phyloP scores from a whole-genome alignment of 1,139 yeast genomes.

The Pichia cactophila region DNA sequence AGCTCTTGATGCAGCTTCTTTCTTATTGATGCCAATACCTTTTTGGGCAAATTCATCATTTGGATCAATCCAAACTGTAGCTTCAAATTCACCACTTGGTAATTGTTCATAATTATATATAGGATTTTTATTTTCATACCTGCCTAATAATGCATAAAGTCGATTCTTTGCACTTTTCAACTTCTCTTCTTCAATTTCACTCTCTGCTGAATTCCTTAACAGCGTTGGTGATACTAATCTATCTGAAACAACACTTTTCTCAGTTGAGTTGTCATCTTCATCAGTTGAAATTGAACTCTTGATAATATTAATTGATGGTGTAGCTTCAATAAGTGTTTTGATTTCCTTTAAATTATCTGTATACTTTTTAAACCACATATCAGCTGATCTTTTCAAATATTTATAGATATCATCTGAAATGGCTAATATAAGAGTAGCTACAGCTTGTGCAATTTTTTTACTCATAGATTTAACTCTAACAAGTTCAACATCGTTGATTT shows the following conservation, averaged over 20 bases:
- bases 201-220: background rate
- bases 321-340: background rate
- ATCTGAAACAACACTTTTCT: background rate
- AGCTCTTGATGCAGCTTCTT: slow-evolving; percentile 11
- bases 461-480: slow-evolving; percentile 6
- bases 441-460: slow-evolving; percentile 15
- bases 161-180: slow-evolving; percentile 4
- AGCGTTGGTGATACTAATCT: background rate
- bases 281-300: background rate
- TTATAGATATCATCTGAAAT: slow-evolving; percentile 2
- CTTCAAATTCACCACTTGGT: slow-evolving; percentile 3
- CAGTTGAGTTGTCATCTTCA: background rate
- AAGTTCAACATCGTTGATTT: slow-evolving; percentile 1
- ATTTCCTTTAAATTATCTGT: background rate
- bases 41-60: background rate
- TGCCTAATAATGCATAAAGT: slow-evolving; percentile 10
- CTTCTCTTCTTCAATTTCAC: background rate
- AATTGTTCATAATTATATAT: slow-evolving; percentile 4
- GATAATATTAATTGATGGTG: background rate
- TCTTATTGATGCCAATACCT: slow-evolving; percentile 12
- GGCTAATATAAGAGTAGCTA: slow-evolving; percentile 13
- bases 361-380: slow-evolving; percentile 10
- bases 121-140: slow-evolving; percentile 5
- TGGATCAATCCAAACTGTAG: slow-evolving; percentile 3
- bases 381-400: slow-evolving; percentile 4